These are phyloP conservation scores for Mycena alexandri DNA, from an alignment of 768 basidiomycete genomes.

Conservation along the genomic window DNA sequence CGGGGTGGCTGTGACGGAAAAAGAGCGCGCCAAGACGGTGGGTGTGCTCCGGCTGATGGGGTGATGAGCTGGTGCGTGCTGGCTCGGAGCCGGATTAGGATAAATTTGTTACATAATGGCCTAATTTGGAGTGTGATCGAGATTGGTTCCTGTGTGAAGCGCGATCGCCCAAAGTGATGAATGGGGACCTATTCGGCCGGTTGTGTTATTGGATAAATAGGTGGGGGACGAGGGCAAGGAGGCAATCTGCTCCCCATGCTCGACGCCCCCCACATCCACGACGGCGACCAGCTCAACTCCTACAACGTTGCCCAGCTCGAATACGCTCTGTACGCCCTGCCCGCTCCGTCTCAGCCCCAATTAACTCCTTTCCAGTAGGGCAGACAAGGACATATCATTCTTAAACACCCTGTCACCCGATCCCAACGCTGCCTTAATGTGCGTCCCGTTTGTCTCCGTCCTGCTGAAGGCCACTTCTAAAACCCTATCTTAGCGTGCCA, in stretches of 20 bases:
- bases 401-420: constrained; percentile 41
- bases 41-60: constrained; percentile 70
- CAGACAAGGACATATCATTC: constrained; percentile 38
- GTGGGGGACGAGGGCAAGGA: constrained; percentile 2
- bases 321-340: constrained; percentile 60
- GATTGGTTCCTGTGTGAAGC: constrained; percentile 25
- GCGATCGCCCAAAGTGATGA: neutral
- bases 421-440: constrained; percentile 58
- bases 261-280: constrained; percentile 57
- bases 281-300: constrained; percentile 62
- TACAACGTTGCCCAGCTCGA: constrained; percentile 77
- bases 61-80: constrained; percentile 16
- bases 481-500: constrained; percentile 46
- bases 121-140: constrained; percentile 21
- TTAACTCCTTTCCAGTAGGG: constrained; percentile 27
- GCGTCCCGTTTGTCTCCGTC: constrained; percentile 41
- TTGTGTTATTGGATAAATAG: constrained; percentile 40
- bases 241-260: constrained; percentile 63
- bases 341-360: constrained; percentile 17
- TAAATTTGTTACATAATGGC: constrained; percentile 14
- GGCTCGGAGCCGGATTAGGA: constrained; percentile 12
- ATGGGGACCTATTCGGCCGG: constrained; percentile 39
- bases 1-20: constrained; percentile 84
- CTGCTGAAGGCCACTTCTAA: neutral
- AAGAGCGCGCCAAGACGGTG: constrained; percentile 88